Conservation (phyloP, 106 monocot genomes). For the Agapanthus africanus region DNA sequence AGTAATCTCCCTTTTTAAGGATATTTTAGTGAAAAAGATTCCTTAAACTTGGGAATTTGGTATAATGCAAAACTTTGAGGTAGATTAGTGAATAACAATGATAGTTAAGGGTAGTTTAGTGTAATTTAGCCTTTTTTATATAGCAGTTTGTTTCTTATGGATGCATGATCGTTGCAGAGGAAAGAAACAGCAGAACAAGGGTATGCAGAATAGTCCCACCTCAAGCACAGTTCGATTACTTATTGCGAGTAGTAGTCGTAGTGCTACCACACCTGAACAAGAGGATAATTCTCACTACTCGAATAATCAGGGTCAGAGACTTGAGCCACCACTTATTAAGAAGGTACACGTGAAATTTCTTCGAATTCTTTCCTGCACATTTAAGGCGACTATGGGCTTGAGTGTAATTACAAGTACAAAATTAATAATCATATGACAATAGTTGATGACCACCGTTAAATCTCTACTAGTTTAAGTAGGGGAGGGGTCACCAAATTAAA, state of each 20-base stretch:
- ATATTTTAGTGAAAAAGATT: too few species aligned
- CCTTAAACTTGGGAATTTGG: too few species aligned
- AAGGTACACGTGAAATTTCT: slow-evolving; percentile 23
- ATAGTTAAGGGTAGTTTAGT: too few species aligned
- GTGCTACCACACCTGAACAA: slow-evolving; percentile 21
- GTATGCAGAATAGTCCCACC: slow-evolving; percentile 8
- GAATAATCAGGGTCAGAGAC: slow-evolving; percentile 24
- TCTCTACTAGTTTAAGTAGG: too few species aligned
- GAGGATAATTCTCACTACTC: slow-evolving; percentile 8
- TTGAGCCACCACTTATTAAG: slow-evolving; percentile 17
- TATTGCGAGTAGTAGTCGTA: slow-evolving; percentile 16
- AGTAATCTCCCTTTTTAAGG: too few species aligned
- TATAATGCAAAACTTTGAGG: too few species aligned
- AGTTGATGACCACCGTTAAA: too few species aligned
- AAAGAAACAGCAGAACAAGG: slow-evolving; percentile 34
- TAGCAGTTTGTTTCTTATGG: slow-evolving; percentile 22
- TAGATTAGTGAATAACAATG: too few species aligned
- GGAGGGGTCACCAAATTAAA: too few species aligned
- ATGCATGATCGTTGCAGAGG: slow-evolving; percentile 38
- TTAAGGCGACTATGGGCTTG: neutral
- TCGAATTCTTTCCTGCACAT: neutral
- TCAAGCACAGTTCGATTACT: slow-evolving; percentile 11
- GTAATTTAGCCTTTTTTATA: too few species aligned
- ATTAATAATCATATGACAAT: neutral
- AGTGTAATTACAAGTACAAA: neutral